Evolutionary conservation across 306 rosid genomes (phyloP), one percentile per base, ranked within the genome.

Genomic region (Ormosia emarginata): DNA sequence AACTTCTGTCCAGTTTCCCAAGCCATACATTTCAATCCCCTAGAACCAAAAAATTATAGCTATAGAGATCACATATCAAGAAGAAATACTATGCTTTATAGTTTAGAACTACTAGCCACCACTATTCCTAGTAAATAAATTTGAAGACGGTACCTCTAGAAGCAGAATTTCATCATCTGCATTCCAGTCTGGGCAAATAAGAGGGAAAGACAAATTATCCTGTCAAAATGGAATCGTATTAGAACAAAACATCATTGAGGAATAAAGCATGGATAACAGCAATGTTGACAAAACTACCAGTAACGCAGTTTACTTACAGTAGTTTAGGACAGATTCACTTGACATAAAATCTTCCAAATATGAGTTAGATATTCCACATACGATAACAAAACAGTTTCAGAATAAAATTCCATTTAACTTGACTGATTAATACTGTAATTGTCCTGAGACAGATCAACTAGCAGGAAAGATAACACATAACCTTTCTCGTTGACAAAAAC

Each of bases 21-120:
- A 68, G 83, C 99, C 99, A 84, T 96, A 96, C 97, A 96, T 96
- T 88, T 96, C 99, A 53, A 88, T 93, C 41, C 97, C 99, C 98
- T 93, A 71, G 79, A 79, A 78, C 59, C 67, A 65, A 75, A 43
- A 84, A 36, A 40, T 56, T 24, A 14, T 81, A 24, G 40, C 61
- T 63, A 83, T 44, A 71, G 76, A 79, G 1, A 62, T 72, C 62
- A 75, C 18, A 64, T 68, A 43, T 1, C 66, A 47, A 47, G 53
- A 81, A 52, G 32, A 70, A 67, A 67, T 39, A 77, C 67, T 59
- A 65, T 9, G 53, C n/a, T 50, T 53, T 67, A 50, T 30, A 65
- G 53, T 64, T 52, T 56, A 56, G 9, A 66, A 82, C 50, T 55
- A 81, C 65, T 3, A 8, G 56, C 78, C 79, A 83, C 50, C 64